Evolutionary conservation across 2,329 filamentous ascomycete species (phyloP).

Genomic region (Exophiala spinifera): DNA sequence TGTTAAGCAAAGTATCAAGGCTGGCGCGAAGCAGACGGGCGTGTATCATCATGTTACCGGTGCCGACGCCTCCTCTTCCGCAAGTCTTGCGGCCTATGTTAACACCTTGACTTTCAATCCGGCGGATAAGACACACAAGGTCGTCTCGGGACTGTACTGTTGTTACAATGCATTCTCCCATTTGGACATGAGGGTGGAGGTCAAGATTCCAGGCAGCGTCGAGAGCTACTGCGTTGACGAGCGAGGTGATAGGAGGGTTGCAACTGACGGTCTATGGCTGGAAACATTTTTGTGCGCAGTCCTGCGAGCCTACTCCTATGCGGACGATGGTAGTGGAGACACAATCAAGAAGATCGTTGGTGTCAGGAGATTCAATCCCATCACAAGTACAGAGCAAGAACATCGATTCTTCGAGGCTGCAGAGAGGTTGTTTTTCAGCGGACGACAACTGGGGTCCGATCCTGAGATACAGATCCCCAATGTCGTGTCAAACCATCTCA

Average conservation of each 20-base stretch:
- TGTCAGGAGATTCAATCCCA: conserved; percentile 94
- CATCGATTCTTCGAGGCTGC: conserved; percentile 93
- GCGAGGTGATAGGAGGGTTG: conserved; percentile 87
- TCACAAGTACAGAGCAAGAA: conserved; percentile 97
- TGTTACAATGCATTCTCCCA: conserved; percentile 99
- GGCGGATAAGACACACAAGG: conserved; percentile 79
- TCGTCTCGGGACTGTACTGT: conserved; percentile 91
- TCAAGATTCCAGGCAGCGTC: conserved; percentile 92
- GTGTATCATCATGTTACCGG: conserved; percentile 98
- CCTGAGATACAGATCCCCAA: conserved; percentile 97
- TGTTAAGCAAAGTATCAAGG: conserved; percentile 66
- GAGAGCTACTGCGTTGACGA: conserved; percentile 98
- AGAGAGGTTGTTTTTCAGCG: conserved; percentile 91
- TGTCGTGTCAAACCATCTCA: conserved; percentile 91
- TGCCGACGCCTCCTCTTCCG: conserved; percentile 94
- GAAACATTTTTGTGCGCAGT: conserved; percentile 97
- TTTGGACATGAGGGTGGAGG: conserved; percentile 96
- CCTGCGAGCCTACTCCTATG: conserved; percentile 90
- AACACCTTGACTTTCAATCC: conserved; percentile 94
- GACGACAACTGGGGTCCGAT: conserved; percentile 92
- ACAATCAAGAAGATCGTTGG: conserved; percentile 95
- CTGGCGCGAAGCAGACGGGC: conserved; percentile 60
- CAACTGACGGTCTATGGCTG: conserved; percentile 91
- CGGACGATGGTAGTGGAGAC: conserved; percentile 90
- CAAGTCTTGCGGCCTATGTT: conserved; percentile 94